Percentiles rank a stretch among this genome's conserved stretches.
phyloP scores from a whole-genome alignment of 2,329 filamentous ascomycete species.

The Helminthosporium solani region DNA sequence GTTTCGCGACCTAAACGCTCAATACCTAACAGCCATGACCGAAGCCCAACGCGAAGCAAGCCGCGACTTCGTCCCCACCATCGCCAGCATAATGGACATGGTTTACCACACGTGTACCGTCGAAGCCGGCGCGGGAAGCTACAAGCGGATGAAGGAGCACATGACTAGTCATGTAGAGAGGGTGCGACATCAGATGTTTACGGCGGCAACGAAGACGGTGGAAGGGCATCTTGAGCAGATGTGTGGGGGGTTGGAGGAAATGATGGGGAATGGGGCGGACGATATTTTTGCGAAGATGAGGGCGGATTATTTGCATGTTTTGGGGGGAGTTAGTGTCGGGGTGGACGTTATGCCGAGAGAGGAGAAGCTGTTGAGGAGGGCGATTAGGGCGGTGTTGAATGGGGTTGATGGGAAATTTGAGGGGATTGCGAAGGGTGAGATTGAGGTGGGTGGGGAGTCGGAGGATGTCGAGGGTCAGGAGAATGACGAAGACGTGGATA shows the following conservation, averaged over 20 bases:
- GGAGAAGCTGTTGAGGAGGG: constrained; percentile 16
- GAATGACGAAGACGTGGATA: too few species aligned
- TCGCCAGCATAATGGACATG: constrained; percentile 48
- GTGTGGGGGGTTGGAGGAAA: constrained; percentile 45
- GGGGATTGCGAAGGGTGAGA: constrained; percentile 19
- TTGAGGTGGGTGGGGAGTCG: constrained; percentile 6
- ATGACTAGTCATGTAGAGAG: constrained; percentile 51
- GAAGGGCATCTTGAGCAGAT: constrained; percentile 44
- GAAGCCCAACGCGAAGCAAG: constrained; percentile 54
- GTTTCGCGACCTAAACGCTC: constrained; percentile 41
- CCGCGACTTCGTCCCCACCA: constrained; percentile 54
- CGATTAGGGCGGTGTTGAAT: constrained; percentile 20
- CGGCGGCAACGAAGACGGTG: constrained; percentile 46
- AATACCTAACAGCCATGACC: constrained; percentile 43
- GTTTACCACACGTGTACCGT: constrained; percentile 50
- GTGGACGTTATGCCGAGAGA: constrained; percentile 12
- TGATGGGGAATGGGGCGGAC: constrained; percentile 49
- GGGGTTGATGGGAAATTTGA: constrained; percentile 24
- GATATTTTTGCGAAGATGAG: constrained; percentile 44
- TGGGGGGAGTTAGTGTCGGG: constrained; percentile 27
- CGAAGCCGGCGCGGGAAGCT: constrained; percentile 51
- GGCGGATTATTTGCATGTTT: constrained; percentile 40
- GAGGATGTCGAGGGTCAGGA: background rate
- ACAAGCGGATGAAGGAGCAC: constrained; percentile 53
- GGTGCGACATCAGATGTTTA: constrained; percentile 50